phyloP scores from a whole-genome alignment of 148 eudicot species.

The Chenopodium quinoa region DNA sequence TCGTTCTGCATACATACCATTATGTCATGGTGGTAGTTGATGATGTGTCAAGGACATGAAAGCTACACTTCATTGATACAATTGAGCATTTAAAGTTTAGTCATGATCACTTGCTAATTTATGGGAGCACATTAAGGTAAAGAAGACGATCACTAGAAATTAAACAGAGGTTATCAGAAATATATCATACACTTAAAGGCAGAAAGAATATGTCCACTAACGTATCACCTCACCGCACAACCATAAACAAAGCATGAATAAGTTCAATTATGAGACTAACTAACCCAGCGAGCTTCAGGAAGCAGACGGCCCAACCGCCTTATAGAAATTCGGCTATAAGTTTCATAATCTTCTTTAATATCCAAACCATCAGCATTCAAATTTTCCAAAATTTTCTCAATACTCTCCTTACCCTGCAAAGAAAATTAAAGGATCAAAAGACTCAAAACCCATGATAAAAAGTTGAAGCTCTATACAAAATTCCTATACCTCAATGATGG shows the following conservation, averaged over 20 bases:
- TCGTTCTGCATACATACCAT: background rate
- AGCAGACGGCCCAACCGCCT: constrained; percentile 80
- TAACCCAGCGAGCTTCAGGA: constrained; percentile 84
- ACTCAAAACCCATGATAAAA: background rate
- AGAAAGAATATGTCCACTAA: background rate
- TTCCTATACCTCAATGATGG: constrained; percentile 46
- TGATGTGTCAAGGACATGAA: background rate
- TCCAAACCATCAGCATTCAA: constrained; percentile 46
- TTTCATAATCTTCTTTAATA: constrained; percentile 45
- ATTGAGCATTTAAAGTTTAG: background rate
- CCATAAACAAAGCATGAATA: background rate
- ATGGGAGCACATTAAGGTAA: background rate
- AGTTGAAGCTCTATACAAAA: background rate
- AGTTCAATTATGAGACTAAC: constrained; percentile 32
- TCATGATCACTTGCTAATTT: background rate
- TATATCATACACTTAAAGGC: background rate
- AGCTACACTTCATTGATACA: background rate
- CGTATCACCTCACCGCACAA: background rate
- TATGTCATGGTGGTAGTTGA: background rate
- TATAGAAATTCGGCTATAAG: constrained; percentile 64
- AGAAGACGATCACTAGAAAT: no score
- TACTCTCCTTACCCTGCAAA: constrained; percentile 63
- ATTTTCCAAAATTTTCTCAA: constrained; percentile 52
- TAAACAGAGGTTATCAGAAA: background rate
- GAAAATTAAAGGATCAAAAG: background rate